Base-by-base conservation (phyloP, 176 grass and related monocot genomes). In the Cocos nucifera region DNA sequence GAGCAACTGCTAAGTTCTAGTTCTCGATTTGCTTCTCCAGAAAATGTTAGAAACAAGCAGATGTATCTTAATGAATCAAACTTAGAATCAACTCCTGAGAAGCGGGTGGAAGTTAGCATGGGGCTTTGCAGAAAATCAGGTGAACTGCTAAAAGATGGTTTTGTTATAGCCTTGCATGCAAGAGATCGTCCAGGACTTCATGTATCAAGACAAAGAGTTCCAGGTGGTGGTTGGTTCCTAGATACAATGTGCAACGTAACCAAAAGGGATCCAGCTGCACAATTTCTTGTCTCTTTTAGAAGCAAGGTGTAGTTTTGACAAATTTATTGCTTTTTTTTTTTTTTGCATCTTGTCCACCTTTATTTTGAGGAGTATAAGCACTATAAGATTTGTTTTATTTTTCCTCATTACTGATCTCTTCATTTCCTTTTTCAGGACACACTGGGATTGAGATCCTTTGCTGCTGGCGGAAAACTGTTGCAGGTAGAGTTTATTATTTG, bases 21-120 rank as follows among this genome's bases (percentile, higher is more conserved):
- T 73, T 97, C 93, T 50, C 81, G 93, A 50, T 97, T 97, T 80
- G 84, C 93, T 67, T 97, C 87, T 53, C 87, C 93, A 39, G 93
- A 97, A 56, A 84, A 85, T 59, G 72, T 84, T 54, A 97, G 81
- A 76, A 70, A 62, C 55, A 91, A 89, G 79, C 78, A 78, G 69
- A 82, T 86, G 72, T 82, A 58, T 17, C 79, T 26, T 53, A 63
- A 66, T 67, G 84, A 97, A 75, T 87, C 78, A 44, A 78, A 66
- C 3, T 85, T 79, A 64, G 84, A 97, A 61, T 82, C 82, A 64
- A 70, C 84, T 63, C 76, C 87, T 32, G 80, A 75, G 32, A 87
- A 83, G 44, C 78, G 76, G 54, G 15, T 63, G 59, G 54, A 63
- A 59, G 26, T 17, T 18, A 35, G 22, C 22, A 26, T 59, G 17